Conservation (phyloP, 2,329 filamentous ascomycete genomes). For the Mariannaea sp. region DNA sequence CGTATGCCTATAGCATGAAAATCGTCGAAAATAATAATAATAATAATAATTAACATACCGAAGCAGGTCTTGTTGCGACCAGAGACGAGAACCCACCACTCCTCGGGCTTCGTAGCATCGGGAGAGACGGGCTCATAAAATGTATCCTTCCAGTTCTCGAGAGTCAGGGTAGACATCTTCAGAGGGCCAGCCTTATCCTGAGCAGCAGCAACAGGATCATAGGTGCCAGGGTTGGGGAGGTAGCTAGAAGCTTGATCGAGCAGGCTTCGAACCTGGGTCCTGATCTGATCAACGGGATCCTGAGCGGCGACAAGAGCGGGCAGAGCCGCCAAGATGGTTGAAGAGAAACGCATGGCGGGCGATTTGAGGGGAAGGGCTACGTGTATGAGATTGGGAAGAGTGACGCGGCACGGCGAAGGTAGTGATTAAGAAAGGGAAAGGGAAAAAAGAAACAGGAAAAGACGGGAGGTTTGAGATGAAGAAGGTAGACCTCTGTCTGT, state of each 20-base stretch:
- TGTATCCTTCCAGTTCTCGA: constrained; percentile 73
- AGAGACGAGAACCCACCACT: constrained; percentile 77
- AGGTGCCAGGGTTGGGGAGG: constrained; percentile 53
- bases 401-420: background rate
- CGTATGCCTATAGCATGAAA: constrained; percentile 3
- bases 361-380: background rate
- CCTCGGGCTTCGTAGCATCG: constrained; percentile 66
- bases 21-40: too few species aligned
- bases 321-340: constrained; percentile 57
- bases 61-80: constrained; percentile 81
- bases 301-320: constrained; percentile 61
- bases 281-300: constrained; percentile 60
- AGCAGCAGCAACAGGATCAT: constrained; percentile 48
- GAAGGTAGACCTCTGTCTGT: constrained; percentile 5
- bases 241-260: constrained; percentile 63
- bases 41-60: constrained; percentile 50
- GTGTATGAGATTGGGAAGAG: background rate
- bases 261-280: constrained; percentile 67
- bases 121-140: constrained; percentile 66
- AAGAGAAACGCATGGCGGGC: constrained; percentile 61
- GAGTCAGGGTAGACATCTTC: constrained; percentile 59
- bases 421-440: constrained; percentile 14
- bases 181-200: constrained; percentile 48
- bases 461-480: constrained; percentile 15
- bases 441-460: constrained; percentile 9